phyloP scores from a whole-genome alignment of 805 yeast species.

The Kurtzmaniella cleridarum region DNA sequence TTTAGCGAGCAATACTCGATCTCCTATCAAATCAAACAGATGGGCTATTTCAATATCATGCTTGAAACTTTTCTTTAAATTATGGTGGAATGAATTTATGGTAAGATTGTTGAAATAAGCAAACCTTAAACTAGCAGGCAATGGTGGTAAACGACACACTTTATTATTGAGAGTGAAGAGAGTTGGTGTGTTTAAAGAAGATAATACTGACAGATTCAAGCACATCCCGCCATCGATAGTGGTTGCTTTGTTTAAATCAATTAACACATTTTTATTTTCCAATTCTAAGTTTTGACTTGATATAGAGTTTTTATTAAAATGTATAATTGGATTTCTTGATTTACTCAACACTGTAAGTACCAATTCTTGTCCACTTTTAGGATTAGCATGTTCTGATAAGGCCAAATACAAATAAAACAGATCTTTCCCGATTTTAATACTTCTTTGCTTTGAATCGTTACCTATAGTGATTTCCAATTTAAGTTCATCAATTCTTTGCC shows the following conservation, averaged over 20 bases:
- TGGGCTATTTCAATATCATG: no score
- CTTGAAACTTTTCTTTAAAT: no score
- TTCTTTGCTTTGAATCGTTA: background rate
- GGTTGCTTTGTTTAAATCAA: no score
- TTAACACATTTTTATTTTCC: no score
- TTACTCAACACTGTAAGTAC: background rate
- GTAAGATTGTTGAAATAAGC: background rate
- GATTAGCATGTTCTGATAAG: background rate
- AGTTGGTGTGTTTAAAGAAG: background rate
- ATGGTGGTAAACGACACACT: background rate
- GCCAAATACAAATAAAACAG: background rate
- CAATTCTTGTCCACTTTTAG: background rate
- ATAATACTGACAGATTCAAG: background rate
- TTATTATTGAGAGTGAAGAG: background rate
- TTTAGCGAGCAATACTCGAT: no score
- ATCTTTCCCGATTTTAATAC: background rate
- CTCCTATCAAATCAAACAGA: no score
- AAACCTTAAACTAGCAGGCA: slow-evolving; percentile 1
- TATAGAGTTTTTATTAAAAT: background rate
- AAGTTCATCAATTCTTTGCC: background rate
- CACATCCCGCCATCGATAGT: no score
- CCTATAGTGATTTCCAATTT: background rate
- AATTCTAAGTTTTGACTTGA: no score
- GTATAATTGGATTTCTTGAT: background rate
- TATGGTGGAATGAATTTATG: no score